Evolutionary conservation across 495 filamentous ascomycete species (phyloP), one percentile per base, ranked within the genome.

Genomic region (Daldinia childiae): DNA sequence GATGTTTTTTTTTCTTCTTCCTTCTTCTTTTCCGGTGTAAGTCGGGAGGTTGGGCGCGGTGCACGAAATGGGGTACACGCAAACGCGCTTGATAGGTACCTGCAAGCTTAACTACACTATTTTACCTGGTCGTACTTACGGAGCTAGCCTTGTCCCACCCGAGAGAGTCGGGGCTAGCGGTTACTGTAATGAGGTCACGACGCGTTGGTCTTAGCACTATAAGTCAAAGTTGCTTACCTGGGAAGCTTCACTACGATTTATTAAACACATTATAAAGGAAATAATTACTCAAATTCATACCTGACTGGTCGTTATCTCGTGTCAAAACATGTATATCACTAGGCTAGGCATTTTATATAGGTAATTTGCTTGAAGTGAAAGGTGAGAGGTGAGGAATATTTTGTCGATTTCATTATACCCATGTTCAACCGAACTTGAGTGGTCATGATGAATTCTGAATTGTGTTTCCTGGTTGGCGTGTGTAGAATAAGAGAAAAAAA

Each of bases 31-130:
- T 56, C 19, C 1, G 51, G 14, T 7, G 43, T 19, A 62, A 71
- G 57, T 71, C 63, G 62, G 69, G 27, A 52, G 69, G 69, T 62
- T 64, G 62, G 69, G 58, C 54, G 69, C 62, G 60, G 9, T 62
- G 64, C 57, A 55, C 68, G 39, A 66, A 65, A 71, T 61, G 45
- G 26, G 56, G 62, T 70, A 64, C 62, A 60, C 61, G 61, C 65
- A 69, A 58, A 52, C 66, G 60, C 60, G 60, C 60, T 43, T 62
- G 52, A 63, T 57, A 69, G 66, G 66, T 64, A 69, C 66, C 58
- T 62, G 45, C 58, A 38, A 27, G 62, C 50, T 24, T 64, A 64
- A 54, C 52, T 27, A 51, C n/a, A 21, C 17, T 34, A 64, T 39
- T 41, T 66, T 34, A 50, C 63, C 62, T 24, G 55, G 63, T 26